phyloP scores from a whole-genome alignment of 2,329 filamentous ascomycete genomes.

The Pleochaeta shiraiana region DNA sequence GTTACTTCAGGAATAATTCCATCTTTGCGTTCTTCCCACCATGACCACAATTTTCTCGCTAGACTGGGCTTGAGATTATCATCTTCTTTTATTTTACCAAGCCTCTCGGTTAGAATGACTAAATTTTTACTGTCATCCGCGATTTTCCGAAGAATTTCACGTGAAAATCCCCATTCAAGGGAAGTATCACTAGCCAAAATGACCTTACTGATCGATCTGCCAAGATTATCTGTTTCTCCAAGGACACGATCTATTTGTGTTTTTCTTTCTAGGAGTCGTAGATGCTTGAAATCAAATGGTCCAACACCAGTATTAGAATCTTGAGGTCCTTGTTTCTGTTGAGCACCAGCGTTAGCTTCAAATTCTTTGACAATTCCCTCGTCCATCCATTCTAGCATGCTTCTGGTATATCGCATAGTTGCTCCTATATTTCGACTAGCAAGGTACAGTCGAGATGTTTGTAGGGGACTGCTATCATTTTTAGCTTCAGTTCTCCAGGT shows the following conservation, averaged over 20 bases:
- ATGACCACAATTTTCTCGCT: conserved; percentile 57
- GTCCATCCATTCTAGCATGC: conserved; percentile 99
- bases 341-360: conserved; percentile 35
- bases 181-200: conserved; percentile 82
- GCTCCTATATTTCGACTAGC: conserved; percentile 72
- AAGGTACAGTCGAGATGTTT: conserved; percentile 46
- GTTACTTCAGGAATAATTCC: conserved; percentile 35
- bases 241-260: conserved; percentile 54
- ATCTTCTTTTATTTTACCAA: conserved; percentile 21
- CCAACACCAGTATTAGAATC: conserved; percentile 23
- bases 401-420: conserved; percentile 75
- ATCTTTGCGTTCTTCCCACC: conserved; percentile 48
- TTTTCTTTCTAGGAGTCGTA: conserved; percentile 64
- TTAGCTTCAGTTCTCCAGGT: conserved; percentile 54
- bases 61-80: conserved; percentile 21
- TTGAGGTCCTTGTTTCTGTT: conserved; percentile 18
- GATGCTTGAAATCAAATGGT: conserved; percentile 76
- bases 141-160: conserved; percentile 51
- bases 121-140: conserved; percentile 62
- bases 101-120: conserved; percentile 66
- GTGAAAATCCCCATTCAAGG: conserved; percentile 88
- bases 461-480: conserved; percentile 28
- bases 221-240: conserved; percentile 23
- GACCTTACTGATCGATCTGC: conserved; percentile 35
- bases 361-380: conserved; percentile 86